Evolutionary conservation across 495 filamentous ascomycete species (phyloP), one percentile per base, ranked within the genome.

Genomic region (Penicillium mononematosum): DNA sequence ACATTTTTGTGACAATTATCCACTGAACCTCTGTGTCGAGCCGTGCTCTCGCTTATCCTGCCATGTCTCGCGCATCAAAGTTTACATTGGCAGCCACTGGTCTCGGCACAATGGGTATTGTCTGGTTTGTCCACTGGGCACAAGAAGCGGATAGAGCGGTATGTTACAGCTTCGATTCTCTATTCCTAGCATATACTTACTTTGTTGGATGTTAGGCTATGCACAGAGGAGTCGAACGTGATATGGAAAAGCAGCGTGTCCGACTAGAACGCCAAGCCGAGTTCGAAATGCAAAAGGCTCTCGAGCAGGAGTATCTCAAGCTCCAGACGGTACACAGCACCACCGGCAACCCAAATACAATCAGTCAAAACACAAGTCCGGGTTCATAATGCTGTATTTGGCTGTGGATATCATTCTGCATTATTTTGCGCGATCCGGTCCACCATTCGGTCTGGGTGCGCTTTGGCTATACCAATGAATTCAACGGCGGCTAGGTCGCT

Each of bases 171-270:
- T 45, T 14, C 20, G 24, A 31, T 39, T 56, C 25, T 14, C 39
- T 58, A 29, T 17, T 29, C 12, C 36, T n/a, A 36, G 17, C 3
- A 39, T 14, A 53, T 54, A 41, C 50, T 60, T 20, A 56, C 54
- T 45, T 48, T 57, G 65, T 29, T 54, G 5, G 24, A 27, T 32
- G 25, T 39, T 67, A 96, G 93, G 89, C 90, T 42, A 99, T 99
- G 94, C 94, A 99, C 68, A 83, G 84, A 55, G 95, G 95, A 16
- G 94, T 99, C 8, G 78, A 97, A 62, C 89, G 92, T 43, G 95
- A 98, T 63, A 89, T 96, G 78, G 92, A 98, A 65, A 93, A 96
- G 70, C 92, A 96, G 66, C 84, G 87, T 32, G 66, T 97, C 48
- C 96, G 96, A 75, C 81, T 82, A 61, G 89, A 95, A 70, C 85